phyloP scores from a whole-genome alignment of 2,329 filamentous ascomycete species.

The Cladosporium cucumerinum region DNA sequence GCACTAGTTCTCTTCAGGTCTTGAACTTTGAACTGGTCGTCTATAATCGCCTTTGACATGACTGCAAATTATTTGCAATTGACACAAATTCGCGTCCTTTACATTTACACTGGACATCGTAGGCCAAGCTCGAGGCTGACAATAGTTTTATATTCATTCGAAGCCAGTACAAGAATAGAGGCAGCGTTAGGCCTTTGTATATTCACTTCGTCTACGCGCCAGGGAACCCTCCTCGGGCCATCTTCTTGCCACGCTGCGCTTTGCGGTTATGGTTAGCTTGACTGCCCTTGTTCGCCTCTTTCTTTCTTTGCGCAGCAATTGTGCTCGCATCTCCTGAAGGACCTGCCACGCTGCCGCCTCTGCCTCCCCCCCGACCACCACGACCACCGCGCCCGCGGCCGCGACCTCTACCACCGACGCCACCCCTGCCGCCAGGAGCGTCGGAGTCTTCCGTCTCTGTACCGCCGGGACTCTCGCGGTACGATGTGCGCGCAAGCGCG shows the following conservation, averaged over 20 bases:
- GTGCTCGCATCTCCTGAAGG: conserved; percentile 67
- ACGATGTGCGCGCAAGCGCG: conserved; percentile 64
- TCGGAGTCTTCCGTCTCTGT: conserved; percentile 58
- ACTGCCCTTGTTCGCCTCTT: conserved; percentile 78
- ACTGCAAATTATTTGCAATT: too few relatives aligned
- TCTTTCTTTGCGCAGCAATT: conserved; percentile 66
- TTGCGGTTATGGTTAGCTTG: conserved; percentile 83
- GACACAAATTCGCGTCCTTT: background rate
- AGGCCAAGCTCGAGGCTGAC: background rate
- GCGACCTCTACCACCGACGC: conserved; percentile 47
- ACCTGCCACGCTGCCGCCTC: conserved; percentile 58
- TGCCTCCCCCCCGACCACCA: conserved; percentile 37
- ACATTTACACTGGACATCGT: background rate
- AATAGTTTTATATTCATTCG: background rate
- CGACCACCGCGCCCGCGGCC: conserved; percentile 51
- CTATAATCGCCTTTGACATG: too few relatives aligned
- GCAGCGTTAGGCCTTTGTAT: background rate
- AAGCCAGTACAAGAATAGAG: background rate
- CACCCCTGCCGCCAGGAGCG: conserved; percentile 41
- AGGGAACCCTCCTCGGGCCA: conserved; percentile 55
- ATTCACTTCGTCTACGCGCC: conserved; percentile 24
- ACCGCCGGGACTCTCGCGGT: conserved; percentile 52
- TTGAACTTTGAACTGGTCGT: too few relatives aligned
- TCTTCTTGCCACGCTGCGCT: conserved; percentile 63
- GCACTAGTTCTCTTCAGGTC: too few relatives aligned